Conservation (phyloP, 495 filamentous ascomycete genomes). For the Lepidopterella palustris region DNA sequence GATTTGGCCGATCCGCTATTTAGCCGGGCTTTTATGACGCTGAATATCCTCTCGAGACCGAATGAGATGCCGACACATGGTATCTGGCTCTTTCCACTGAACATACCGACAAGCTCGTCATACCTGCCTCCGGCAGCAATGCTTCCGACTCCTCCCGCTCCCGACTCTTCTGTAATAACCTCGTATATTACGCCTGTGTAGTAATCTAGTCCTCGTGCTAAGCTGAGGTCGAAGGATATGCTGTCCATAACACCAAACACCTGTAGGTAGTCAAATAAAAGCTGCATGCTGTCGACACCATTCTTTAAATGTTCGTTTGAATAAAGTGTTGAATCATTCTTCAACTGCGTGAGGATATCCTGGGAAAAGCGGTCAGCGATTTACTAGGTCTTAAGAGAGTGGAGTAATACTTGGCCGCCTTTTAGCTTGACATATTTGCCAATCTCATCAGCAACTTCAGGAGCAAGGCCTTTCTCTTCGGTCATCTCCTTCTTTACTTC, state of each 20-base stretch:
- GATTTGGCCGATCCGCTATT: constrained; percentile 45
- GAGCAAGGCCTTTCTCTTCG: constrained; percentile 77
- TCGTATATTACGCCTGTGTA: constrained; percentile 95
- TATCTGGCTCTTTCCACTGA: constrained; percentile 71
- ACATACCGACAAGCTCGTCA: constrained; percentile 92
- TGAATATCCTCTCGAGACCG: constrained; percentile 92
- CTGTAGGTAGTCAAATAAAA: constrained; percentile 76
- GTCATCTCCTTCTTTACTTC: constrained; percentile 91
- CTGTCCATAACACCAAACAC: constrained; percentile 62
- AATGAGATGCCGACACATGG: constrained; percentile 94
- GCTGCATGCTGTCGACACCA: constrained; percentile 73
- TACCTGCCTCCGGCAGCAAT: constrained; percentile 89
- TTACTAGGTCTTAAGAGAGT: too few relatives aligned
- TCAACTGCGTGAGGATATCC: constrained; percentile 33
- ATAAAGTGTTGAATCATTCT: constrained; percentile 49
- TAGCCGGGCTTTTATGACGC: constrained; percentile 74
- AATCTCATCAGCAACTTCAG: constrained; percentile 73
- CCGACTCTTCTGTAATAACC: constrained; percentile 77
- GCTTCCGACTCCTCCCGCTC: constrained; percentile 74
- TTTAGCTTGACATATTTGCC: constrained; percentile 70
- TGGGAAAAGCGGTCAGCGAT: too few relatives aligned
- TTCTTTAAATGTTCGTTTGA: constrained; percentile 60
- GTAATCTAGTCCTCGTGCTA: constrained; percentile 86
- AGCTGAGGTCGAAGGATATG: constrained; percentile 73
- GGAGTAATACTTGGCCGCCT: constrained; percentile 62